Percentiles rank a stretch among this genome's conserved stretches.
Conservation (phyloP, 169 alveolate species). For the Babesia ovis region DNA sequence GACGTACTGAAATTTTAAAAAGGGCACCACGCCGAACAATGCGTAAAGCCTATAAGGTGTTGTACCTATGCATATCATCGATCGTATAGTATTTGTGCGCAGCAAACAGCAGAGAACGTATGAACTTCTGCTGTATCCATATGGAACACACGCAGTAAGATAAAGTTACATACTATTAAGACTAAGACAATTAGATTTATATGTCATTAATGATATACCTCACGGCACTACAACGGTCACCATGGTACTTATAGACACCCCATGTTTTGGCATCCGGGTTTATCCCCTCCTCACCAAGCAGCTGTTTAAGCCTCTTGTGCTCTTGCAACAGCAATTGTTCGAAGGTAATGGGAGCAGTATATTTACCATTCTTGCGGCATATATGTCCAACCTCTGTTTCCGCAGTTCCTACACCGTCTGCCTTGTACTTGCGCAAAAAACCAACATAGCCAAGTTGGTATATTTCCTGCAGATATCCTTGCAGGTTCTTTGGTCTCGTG, state of each 20-base stretch:
- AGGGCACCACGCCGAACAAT: too few species aligned
- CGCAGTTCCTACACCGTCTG: background rate
- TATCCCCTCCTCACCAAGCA: constrained; percentile 2
- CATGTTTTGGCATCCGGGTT: constrained; percentile 22
- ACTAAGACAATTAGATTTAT: background rate
- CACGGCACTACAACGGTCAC: constrained; percentile 61
- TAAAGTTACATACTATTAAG: too few species aligned
- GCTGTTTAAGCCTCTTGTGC: background rate
- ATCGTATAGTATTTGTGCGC: too few species aligned
- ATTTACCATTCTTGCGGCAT: constrained; percentile 30
- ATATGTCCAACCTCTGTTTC: background rate
- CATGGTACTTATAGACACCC: constrained; percentile 61
- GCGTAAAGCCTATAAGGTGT: too few species aligned
- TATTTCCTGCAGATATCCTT: constrained; percentile 37
- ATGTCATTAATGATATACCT: constrained; percentile 57
- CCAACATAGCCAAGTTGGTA: constrained; percentile 17
- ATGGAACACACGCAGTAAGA: too few species aligned
- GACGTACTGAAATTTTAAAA: too few species aligned
- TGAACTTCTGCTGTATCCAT: too few species aligned
- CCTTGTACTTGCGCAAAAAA: constrained; percentile 3
- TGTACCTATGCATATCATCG: too few species aligned
- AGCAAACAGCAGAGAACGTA: too few species aligned
- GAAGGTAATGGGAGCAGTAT: constrained; percentile 41
- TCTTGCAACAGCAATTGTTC: constrained; percentile 39
- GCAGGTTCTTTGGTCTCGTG: constrained; percentile 28